Base-by-base conservation (phyloP, 2,329 filamentous ascomycete genomes). In the Cladophialophora exuberans region DNA sequence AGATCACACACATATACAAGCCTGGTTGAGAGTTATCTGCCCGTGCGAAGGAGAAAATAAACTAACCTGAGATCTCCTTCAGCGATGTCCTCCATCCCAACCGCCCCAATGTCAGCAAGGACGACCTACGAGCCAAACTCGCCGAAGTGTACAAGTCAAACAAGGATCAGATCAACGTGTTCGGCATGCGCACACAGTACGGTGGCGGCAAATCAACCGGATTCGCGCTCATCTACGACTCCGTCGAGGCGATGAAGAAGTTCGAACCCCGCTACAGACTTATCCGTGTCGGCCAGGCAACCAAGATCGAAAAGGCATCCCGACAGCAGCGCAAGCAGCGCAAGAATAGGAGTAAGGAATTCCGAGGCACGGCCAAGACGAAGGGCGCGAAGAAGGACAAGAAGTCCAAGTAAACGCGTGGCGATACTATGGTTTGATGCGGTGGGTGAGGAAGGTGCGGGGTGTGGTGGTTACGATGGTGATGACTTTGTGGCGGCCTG, bases 311-410 rank as follows among this genome's bases (percentile, higher is more conserved):
- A 89, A 93, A 92, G 83, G 86, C 94, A 72, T 90, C 86, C 83
- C 89, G 94, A 86, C 94, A 99, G 83, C 94, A 99, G 82, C 92
- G 94, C 97, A 99, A 99, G 86, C 94, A 97, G 84, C 89, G 94
- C 84, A 99, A 99, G 90, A 99, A 99, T 90, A 87, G 93, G 79
- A 86, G 89, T 81, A 97, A 99, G 91, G 94, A 93, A 76, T 88
- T 97, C 79, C 89, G 94, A 70, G 94, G 94, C 77, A 96, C 90
- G 72, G 93, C 91, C 73, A 99, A 99, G 90, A 86, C 87, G 84
- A 97, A 97, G 90, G 91, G 91, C 78, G 87, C 87, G 76, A 94
- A 95, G 86, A 96, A 97, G 88, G 90, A 79, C 79, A 83, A 78
- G 66, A 72, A 90, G 80, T 3, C 13, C 23, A 86, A 89, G 84